A percentile compares a stretch with the other conserved stretches of the same genome.
phyloP scores from a whole-genome alignment of 148 eudicot genomes.

The Agrostemma githago region DNA sequence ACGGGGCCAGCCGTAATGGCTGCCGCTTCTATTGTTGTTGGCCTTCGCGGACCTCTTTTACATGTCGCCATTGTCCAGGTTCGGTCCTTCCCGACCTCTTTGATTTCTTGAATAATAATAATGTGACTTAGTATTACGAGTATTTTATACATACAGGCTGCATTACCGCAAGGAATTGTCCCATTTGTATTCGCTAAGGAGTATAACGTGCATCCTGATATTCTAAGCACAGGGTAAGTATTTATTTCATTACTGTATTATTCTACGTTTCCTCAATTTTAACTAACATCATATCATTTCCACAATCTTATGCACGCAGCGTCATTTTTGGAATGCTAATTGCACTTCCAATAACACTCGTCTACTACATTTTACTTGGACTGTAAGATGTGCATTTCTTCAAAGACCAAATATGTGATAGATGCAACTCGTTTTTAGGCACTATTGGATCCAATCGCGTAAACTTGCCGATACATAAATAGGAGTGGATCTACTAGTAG shows the following conservation, averaged over 20 bases:
- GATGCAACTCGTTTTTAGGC: neutral
- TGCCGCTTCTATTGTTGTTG: constrained; percentile 71
- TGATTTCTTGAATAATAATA: too few species aligned
- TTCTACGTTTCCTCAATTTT: neutral
- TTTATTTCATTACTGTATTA: neutral
- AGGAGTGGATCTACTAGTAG: neutral
- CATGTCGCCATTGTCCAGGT: constrained; percentile 89
- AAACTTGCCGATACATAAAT: neutral
- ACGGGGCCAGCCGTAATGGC: constrained; percentile 91
- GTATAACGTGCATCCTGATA: constrained; percentile 73
- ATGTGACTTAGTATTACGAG: neutral
- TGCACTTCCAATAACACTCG: constrained; percentile 74
- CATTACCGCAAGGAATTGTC: constrained; percentile 88
- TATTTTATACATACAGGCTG: constrained; percentile 45
- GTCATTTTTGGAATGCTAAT: constrained; percentile 91
- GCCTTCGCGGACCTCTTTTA: constrained; percentile 69
- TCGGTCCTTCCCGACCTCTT: neutral
- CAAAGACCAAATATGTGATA: neutral
- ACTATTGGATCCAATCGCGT: neutral
- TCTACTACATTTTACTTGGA: constrained; percentile 81
- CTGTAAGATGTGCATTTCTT: constrained; percentile 29
- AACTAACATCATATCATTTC: neutral
- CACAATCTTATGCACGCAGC: constrained; percentile 38
- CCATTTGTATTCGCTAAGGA: constrained; percentile 91
- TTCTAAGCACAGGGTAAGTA: constrained; percentile 85